Base-by-base conservation (phyloP, 106 monocot genomes). In the Acanthochlamys bracteata region DNA sequence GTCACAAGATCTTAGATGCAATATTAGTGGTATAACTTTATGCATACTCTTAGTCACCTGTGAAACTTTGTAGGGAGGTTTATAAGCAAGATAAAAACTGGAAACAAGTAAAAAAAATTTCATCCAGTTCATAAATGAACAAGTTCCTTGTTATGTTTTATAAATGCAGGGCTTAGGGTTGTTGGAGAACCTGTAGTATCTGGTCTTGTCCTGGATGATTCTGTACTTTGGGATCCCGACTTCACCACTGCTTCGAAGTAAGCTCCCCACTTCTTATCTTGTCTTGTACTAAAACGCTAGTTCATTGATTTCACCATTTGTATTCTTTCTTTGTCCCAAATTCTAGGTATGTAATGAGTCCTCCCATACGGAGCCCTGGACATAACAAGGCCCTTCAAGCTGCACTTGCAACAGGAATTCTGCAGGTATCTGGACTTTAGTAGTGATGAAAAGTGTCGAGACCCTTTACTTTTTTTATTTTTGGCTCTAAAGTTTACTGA, bases 111-210 rank as follows among this genome's bases (percentile, higher is more conserved):
- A n/a, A n/a, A n/a, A n/a, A n/a, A n/a, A n/a, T n/a, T n/a, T n/a
- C n/a, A n/a, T n/a, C n/a, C n/a, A n/a, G n/a, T n/a, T n/a, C n/a
- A n/a, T n/a, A n/a, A n/a, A n/a, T n/a, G n/a, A n/a, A n/a, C n/a
- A n/a, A n/a, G n/a, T n/a, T n/a, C n/a, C n/a, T n/a, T n/a, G n/a
- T n/a, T n/a, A n/a, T n/a, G n/a, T 39, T 27, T 60, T 45, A 61
- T 57, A 71, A 53, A 51, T 78, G 66, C 80, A 98, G 96, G 96
- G 25, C 88, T 91, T 25, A 91, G 78, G 75, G 88, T 98, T 40
- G 74, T 98, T 67, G 96, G 96, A 55, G 96, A 98, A 81, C 91
- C 96, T 59, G 96, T 98, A 71, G 96, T 87, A 70, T 98, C 96
- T 81, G 96, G 96, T 25, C 58, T 98, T 20, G 64, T 74, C 13